phyloP scores from a whole-genome alignment of 306 rosid genomes.

The Parietaria judaica region DNA sequence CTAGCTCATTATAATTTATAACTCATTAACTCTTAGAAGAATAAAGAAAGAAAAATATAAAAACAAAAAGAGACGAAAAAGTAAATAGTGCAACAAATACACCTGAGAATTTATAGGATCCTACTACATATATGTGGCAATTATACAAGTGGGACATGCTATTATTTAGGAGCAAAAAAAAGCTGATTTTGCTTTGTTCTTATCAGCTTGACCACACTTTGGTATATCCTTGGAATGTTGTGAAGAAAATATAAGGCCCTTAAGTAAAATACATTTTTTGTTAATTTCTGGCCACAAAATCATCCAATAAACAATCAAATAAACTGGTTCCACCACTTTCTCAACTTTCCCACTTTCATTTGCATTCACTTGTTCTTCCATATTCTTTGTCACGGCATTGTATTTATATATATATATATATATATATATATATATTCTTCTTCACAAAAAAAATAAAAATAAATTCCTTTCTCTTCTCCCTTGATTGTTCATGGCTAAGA shows the following conservation, averaged over 20 bases:
- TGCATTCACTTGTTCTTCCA: constrained; percentile 26
- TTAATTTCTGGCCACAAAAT: constrained; percentile 40
- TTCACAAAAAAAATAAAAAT: constrained; percentile 1
- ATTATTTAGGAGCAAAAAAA: neutral
- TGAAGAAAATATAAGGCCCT: constrained; percentile 27
- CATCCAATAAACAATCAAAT: constrained; percentile 16
- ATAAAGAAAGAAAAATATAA: too few species aligned
- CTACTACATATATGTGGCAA: constrained; percentile 9
- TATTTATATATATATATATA: constrained; percentile 2
- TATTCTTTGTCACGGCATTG: constrained; percentile 22
- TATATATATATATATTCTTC: constrained; percentile 11
- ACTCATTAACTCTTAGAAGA: too few species aligned
- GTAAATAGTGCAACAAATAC: neutral
- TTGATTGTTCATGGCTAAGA: constrained; percentile 37
- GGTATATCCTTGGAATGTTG: constrained; percentile 20
- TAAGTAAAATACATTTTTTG: constrained; percentile 16
- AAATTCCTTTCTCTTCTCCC: constrained; percentile 9
- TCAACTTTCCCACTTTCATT: constrained; percentile 15
- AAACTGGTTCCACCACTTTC: constrained; percentile 27
- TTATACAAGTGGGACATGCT: neutral
- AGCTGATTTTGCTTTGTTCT: neutral
- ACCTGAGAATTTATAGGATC: constrained; percentile 12
- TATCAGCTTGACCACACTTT: constrained; percentile 7
- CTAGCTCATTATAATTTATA: too few species aligned
- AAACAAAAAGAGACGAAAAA: neutral